phyloP scores from a whole-genome alignment of 306 rosid species.

The Vigna hirtella region DNA sequence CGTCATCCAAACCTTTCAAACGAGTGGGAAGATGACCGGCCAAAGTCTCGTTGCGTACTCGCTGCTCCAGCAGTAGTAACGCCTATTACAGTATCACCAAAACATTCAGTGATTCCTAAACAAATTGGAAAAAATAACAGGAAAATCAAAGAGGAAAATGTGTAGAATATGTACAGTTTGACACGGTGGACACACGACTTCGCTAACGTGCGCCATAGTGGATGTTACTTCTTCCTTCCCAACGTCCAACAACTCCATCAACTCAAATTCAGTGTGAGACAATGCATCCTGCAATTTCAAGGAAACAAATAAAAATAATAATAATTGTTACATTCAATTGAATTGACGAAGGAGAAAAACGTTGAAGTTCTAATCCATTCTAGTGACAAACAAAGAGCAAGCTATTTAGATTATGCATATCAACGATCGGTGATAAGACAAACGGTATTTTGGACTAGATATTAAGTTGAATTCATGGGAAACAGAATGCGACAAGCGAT shows the following conservation, averaged over 20 bases:
- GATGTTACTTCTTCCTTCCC: slow-evolving; percentile 70
- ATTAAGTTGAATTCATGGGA: neutral
- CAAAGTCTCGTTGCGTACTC: slow-evolving; percentile 65
- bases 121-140: neutral
- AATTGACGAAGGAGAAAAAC: neutral
- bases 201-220: slow-evolving; percentile 79
- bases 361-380: neutral
- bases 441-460: neutral
- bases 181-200: slow-evolving; percentile 83
- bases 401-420: slow-evolving; percentile 11
- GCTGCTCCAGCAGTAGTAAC: slow-evolving; percentile 70
- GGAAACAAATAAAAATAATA: neutral
- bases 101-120: slow-evolving; percentile 35
- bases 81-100: slow-evolving; percentile 56
- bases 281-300: slow-evolving; percentile 73
- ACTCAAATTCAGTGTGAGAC: slow-evolving; percentile 79
- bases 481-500: slow-evolving; percentile 11
- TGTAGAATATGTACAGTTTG: slow-evolving; percentile 64
- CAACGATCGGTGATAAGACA: neutral
- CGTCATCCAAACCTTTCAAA: slow-evolving; percentile 86
- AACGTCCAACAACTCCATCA: slow-evolving; percentile 85
- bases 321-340: neutral
- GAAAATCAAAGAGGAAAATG: neutral
- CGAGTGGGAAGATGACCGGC: slow-evolving; percentile 87
- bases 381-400: neutral